Percentiles rank a stretch among this genome's conserved stretches.
phyloP scores from a whole-genome alignment of 2,329 filamentous ascomycete species.

The Hypoxylon sp. region DNA sequence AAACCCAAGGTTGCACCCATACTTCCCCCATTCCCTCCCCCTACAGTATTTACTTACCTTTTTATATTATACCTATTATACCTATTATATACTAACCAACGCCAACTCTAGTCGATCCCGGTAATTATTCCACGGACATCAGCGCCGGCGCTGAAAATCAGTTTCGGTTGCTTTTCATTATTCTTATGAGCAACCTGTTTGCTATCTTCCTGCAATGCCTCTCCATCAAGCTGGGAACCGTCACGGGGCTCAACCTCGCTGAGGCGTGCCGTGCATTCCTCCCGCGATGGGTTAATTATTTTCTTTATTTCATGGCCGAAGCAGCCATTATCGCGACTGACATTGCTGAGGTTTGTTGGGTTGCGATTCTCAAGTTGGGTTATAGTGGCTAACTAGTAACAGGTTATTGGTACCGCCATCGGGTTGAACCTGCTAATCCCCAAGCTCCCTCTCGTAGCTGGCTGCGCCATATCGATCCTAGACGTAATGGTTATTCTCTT shows the following conservation, averaged over 20 bases:
- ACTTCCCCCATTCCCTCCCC: neutral
- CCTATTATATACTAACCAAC: constrained; percentile 14
- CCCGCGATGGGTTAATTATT: constrained; percentile 74
- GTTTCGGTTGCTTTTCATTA: constrained; percentile 76
- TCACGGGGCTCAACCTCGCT: constrained; percentile 77
- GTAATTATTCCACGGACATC: constrained; percentile 80
- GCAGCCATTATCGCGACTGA: constrained; percentile 79
- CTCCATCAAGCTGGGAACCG: constrained; percentile 77
- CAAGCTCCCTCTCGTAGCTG: constrained; percentile 75
- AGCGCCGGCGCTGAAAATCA: constrained; percentile 76
- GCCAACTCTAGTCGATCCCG: constrained; percentile 65
- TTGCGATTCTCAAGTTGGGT: too few species aligned
- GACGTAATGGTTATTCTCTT: constrained; percentile 78
- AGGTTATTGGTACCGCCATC: constrained; percentile 80
- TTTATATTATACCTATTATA: too few species aligned
- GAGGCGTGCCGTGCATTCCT: constrained; percentile 76
- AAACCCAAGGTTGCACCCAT: neutral
- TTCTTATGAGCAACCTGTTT: constrained; percentile 78
- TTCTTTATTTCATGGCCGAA: constrained; percentile 75
- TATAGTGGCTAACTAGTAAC: constrained; percentile 27
- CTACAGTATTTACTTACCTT: too few species aligned
- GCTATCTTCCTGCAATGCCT: constrained; percentile 79
- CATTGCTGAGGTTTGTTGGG: constrained; percentile 73
- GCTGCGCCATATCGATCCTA: constrained; percentile 76
- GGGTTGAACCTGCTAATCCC: constrained; percentile 76